Evolutionary conservation across 495 filamentous ascomycete species (phyloP), one percentile per base, ranked within the genome.

Genomic region (Aspergillus hancockii): DNA sequence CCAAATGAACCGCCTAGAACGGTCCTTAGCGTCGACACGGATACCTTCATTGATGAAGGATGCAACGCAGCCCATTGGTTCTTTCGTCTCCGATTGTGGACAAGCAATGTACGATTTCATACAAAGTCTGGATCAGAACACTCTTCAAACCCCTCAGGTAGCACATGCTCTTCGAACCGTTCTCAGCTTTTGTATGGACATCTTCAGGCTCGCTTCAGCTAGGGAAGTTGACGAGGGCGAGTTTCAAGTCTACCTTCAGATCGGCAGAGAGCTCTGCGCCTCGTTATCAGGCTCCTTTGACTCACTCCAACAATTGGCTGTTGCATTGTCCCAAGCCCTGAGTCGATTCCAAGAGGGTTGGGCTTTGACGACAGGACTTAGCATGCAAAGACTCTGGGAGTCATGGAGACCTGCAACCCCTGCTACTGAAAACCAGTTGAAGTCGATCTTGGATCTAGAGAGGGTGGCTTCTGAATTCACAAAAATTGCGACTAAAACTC

Each of bases 331-430:
- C 12, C 64, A 67, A 31, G 75, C 75, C 3, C 72, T 86, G 28
- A 58, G 71, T 45, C 67, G 63, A 4, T 83, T 87, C 66, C 72
- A 78, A 51, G 72, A 71, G 51, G 71, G 71, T 4, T 82, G 77
- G 78, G 83, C 86, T 46, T 74, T 94, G 8, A 83, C 77, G 0
- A 93, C 85, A 3, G 93, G 93, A 2, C 79, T 91, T 18, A 87
- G 85, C 60, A 96, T 98, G 91, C 90, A 96, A 67, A 73, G 71
- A 25, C 78, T 98, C 1, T 98, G 94, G 94, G 80, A 81, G 38
- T 61, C 72, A 0, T 84, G 93, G 63, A 81, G 85, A 63, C 92
- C 92, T 13, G 74, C 78, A 7, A 85, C 89, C 5, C 79, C 85
- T 23, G 66, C 74, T 21, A 82, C 81, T 23, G 71, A 83, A 31